Evolutionary conservation across 345 rosid genomes (phyloP), one percentile per base, ranked within the genome.

Genomic region (Populus simonii): DNA sequence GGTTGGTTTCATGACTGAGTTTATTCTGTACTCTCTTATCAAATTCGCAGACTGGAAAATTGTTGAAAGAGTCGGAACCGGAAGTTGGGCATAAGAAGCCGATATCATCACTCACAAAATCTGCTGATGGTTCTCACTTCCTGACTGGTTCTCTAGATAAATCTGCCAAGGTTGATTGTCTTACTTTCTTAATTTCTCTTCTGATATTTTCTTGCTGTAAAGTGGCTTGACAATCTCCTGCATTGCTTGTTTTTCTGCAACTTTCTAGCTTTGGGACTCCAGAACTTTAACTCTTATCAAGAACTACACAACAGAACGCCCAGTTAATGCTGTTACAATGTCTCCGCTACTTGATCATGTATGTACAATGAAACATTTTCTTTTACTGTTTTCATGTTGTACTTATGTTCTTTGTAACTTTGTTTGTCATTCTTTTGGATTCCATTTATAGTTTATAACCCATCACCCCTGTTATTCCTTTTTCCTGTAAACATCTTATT

Each of bases 291-390:
- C 95, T 59, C 98, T 96, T 38, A 86, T 96, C 76, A 94, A 96
- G 90, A 94, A 92, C 63, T 96, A 92, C 81, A 87, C 73, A 67
- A 89, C 97, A 3, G 97, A 86, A 67, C 90, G 97, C n/a, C 99
- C 99, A 0, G 99, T 96, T 62, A 96, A 96, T 80, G 99, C 99
- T 67, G 99, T 96, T 43, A 73, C 98, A 39, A 89, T 96, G 97
- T 96, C 99, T 81, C 99, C 98, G 8, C 89, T 94, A 80, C 92
- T 96, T 59, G 83, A 94, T 85, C 99, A 96, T 87, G 99, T 94
- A 88, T 76, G 92, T 78, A 61, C 33, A n/a, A 22, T 39, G 51
- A 36, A 66, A 70, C 35, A 20, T 63, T 75, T 43, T 75, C 59
- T 4, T 10, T 10, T 61, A 23, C 63, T 66, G 4, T 13, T 25